These are phyloP conservation scores for Metschnikowia reukaufii DNA, from an alignment of 805 yeast species.

Conservation along the genomic window DNA sequence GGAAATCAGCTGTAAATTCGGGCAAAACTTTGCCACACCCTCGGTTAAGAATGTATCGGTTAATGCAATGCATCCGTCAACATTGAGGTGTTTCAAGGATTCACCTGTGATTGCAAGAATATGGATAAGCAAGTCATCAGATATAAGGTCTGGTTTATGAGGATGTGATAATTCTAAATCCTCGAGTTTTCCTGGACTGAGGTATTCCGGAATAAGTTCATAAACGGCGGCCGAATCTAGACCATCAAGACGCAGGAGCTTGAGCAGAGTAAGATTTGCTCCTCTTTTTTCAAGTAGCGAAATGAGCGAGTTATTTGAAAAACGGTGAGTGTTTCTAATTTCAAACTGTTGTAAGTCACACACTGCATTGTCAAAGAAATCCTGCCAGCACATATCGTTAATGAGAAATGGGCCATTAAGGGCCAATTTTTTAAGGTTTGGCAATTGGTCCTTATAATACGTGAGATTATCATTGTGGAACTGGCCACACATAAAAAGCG, in stretches of 20 bases:
- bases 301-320: conserved; percentile 64
- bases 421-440: conserved; percentile 51
- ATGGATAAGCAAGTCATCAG: conserved; percentile 65
- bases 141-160: conserved; percentile 58
- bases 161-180: conserved; percentile 71
- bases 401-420: conserved; percentile 91
- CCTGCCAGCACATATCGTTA: conserved; percentile 73
- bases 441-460: conserved; percentile 61
- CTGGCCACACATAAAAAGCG: conserved; percentile 90
- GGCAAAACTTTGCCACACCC: conserved; percentile 61
- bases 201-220: conserved; percentile 63
- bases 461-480: conserved; percentile 72
- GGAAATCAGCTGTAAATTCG: conserved; percentile 57
- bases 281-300: conserved; percentile 61
- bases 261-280: conserved; percentile 51
- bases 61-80: conserved; percentile 73
- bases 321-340: conserved; percentile 79
- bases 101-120: conserved; percentile 63
- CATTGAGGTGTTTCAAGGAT: conserved; percentile 51
- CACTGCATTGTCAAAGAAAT: conserved; percentile 62
- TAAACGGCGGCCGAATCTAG: conserved; percentile 56
- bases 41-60: conserved; percentile 62
- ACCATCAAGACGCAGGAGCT: conserved; percentile 72
- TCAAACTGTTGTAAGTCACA: conserved; percentile 57
- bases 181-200: conserved; percentile 46